These are phyloP conservation scores for Leptographium flavum DNA, from an alignment of 2,329 filamentous ascomycete species.

Conservation along the genomic window DNA sequence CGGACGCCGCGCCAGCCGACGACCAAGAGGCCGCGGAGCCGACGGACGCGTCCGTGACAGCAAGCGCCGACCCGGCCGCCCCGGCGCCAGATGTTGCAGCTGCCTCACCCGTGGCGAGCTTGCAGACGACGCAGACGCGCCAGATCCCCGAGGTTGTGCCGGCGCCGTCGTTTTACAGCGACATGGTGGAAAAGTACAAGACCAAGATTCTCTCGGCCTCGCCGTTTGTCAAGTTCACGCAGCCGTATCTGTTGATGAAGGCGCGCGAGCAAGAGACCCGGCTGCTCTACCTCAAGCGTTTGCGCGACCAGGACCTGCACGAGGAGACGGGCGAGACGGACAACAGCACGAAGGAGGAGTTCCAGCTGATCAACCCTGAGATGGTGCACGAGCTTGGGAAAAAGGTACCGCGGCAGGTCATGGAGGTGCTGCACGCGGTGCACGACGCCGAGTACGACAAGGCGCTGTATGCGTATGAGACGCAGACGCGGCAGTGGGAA, in stretches of 20 bases:
- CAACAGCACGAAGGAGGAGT: conserved; percentile 50
- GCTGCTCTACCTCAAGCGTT: conserved; percentile 64
- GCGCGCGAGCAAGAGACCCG: conserved; percentile 81
- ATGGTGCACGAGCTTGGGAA: conserved; percentile 83
- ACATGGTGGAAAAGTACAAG: conserved; percentile 85
- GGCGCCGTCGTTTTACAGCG: conserved; percentile 85
- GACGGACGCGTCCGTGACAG: neutral
- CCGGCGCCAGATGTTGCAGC: neutral
- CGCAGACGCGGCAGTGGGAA: conserved; percentile 92
- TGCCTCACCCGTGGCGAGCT: neutral
- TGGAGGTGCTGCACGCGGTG: conserved; percentile 86
- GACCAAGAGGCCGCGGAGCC: neutral
- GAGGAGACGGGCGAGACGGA: conserved; percentile 38
- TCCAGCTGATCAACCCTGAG: conserved; percentile 83
- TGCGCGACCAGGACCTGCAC: conserved; percentile 61
- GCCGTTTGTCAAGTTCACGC: conserved; percentile 88
- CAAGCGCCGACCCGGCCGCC: neutral
- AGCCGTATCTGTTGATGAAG: conserved; percentile 84
- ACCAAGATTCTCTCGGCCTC: conserved; percentile 90
- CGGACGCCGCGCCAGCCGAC: neutral
- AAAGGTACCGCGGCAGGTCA: conserved; percentile 70
- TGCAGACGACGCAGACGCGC: conserved; percentile 29
- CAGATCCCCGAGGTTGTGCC: conserved; percentile 64
- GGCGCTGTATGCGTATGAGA: conserved; percentile 83
- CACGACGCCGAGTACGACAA: conserved; percentile 96